Base-by-base conservation (phyloP, 2,329 filamentous ascomycete species). In the Monosporascus sp. region DNA sequence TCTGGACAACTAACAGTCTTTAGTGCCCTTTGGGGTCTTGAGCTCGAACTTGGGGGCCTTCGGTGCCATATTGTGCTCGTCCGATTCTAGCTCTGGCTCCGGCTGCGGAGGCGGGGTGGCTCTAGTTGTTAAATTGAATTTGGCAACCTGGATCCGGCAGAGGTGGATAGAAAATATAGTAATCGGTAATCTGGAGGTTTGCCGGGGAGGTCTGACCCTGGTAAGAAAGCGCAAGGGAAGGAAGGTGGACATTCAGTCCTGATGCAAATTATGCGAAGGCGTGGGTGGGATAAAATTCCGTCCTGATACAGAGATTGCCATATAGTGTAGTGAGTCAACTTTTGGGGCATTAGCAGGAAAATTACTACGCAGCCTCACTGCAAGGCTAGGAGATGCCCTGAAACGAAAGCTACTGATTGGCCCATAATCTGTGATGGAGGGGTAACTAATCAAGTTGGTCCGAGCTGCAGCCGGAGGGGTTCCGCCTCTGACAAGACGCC, bases 11-110 rank as follows among this genome's bases (percentile, higher is more conserved):
- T 66, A 54, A 85, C 85, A 96, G 71, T 96, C 91, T 69, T 90
- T 89, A 60, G 91, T 96, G 62, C 91, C 91, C 80, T 96, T 96
- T 58, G 91, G 90, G 66, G 87, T 90, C 79, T 96, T 96, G 69
- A 95, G 80, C 72, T 85, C 84, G 72, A 88, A 86, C 59, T 78
- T 79, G 54, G 69, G 69, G 47, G 59, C 64, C 60, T 77, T 77
- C 38, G 72, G 67, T 50, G 71, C 65, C 71, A 73, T 74, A 52
- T 52, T 48, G 56, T 56, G 27, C 14, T 45, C 34, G 34, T 46
- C 34, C 27, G 51, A 16, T 27, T 48, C 31, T 22, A 27, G 40
- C 22, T 22, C 44, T 51, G n/a, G 49, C 26, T 27, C 31, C 17
- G 52, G 46, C 47, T 47, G 49, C 26, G 56, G 22, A 51, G 47